Conservation (phyloP, 2,329 filamentous ascomycete species). For the Ciborinia camelliae region DNA sequence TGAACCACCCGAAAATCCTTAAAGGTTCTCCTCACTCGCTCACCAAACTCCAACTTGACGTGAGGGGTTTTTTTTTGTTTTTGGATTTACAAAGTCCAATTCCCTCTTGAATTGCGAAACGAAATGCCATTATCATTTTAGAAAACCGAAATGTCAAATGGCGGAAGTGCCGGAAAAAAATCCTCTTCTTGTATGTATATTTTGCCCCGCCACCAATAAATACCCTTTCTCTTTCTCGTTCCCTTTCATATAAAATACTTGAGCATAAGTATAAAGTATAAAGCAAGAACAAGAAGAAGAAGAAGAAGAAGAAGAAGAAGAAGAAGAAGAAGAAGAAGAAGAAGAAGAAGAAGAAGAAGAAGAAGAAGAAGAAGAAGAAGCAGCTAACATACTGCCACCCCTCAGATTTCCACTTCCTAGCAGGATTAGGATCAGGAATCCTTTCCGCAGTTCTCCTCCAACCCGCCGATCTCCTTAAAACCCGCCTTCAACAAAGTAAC, state of each 20-base stretch:
- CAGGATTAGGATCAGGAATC: slow-evolving; percentile 82
- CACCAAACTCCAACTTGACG: slow-evolving; percentile 8
- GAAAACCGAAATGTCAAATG: slow-evolving; percentile 47
- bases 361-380: no score
- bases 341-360: no score
- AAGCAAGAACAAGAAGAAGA: no score
- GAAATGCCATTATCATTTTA: slow-evolving; percentile 29
- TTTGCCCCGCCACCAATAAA: slow-evolving; percentile 13
- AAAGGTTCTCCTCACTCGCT: not conserved
- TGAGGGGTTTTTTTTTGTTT: slow-evolving; percentile 1
- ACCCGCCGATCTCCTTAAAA: slow-evolving; percentile 94
- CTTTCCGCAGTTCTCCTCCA: slow-evolving; percentile 88
- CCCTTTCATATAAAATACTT: not conserved
- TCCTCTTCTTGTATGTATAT: slow-evolving; percentile 47
- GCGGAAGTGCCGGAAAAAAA: slow-evolving; percentile 46
- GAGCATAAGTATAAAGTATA: no score
- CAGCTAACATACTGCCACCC: not conserved
- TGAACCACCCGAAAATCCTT: not conserved
- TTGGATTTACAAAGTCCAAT: not conserved
- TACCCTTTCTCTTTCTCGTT: no score
- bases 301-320: no score
- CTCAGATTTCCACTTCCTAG: slow-evolving; percentile 78
- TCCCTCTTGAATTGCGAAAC: not conserved
- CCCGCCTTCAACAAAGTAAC: slow-evolving; percentile 85
- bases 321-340: no score